Percentiles rank a stretch among this genome's conserved stretches.
phyloP scores from a whole-genome alignment of 176 grass and related monocot species.

The Eragrostis curvula region DNA sequence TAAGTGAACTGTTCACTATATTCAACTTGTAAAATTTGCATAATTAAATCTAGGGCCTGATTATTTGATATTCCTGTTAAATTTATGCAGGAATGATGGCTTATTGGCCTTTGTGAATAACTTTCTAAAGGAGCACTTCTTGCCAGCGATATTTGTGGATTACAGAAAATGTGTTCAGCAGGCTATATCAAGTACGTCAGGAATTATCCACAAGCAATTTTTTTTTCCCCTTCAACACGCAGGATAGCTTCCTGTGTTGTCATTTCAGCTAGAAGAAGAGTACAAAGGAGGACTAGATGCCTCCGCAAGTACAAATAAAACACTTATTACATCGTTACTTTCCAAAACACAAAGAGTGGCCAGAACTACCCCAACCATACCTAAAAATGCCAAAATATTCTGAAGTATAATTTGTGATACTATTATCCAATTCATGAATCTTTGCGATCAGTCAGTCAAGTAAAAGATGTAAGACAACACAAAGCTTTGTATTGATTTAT shows the following conservation, averaged over 20 bases:
- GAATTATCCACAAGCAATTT: constrained; percentile 4
- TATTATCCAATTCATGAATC: background rate
- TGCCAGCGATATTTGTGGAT: constrained; percentile 97
- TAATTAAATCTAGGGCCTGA: constrained; percentile 1
- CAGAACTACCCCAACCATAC: too few relatives aligned
- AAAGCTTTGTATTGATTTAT: too few relatives aligned
- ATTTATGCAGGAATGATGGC: constrained; percentile 85
- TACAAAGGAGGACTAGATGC: too few relatives aligned
- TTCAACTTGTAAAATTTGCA: background rate
- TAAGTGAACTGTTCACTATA: background rate
- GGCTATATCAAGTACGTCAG: constrained; percentile 96
- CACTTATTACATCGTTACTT: too few relatives aligned
- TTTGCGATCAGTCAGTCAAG: background rate
- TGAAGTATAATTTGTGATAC: constrained; percentile 6
- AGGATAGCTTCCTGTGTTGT: too few relatives aligned
- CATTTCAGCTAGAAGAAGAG: too few relatives aligned
- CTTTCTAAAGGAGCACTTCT: constrained; percentile 98
- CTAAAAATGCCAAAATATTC: background rate
- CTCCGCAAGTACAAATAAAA: too few relatives aligned
- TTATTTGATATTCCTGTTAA: constrained; percentile 41
- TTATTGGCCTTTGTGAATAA: constrained; percentile 88
- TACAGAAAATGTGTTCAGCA: constrained; percentile 99
- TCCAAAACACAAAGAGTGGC: too few relatives aligned
- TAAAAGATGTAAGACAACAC: too few relatives aligned
- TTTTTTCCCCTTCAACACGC: too few relatives aligned